Evolutionary conservation across 768 basidiomycete species (phyloP).

Genomic region (Leccinellum albellum): DNA sequence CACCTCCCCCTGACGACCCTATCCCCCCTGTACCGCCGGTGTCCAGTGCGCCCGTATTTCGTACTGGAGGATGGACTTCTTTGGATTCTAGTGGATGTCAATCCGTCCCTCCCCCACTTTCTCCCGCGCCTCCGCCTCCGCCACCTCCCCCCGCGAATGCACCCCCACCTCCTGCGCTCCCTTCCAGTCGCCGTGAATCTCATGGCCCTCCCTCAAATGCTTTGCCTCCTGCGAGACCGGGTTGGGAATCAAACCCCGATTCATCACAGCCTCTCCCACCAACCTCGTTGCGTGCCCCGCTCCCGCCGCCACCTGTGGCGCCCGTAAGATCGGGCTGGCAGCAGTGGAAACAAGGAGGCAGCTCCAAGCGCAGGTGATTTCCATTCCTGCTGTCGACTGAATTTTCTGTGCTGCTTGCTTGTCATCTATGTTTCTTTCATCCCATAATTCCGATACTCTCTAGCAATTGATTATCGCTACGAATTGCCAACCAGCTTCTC

Average conservation of each 20-base stretch:
- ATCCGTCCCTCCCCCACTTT: conserved; percentile 19
- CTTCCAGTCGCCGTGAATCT: conserved; percentile 7
- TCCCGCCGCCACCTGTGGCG: conserved; percentile 19
- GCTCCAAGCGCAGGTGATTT: conserved; percentile 20
- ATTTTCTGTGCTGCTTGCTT: neutral
- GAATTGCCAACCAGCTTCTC: neutral
- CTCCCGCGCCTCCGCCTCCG: conserved; percentile 13
- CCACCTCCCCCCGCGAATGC: conserved; percentile 10
- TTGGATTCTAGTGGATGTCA: conserved; percentile 49
- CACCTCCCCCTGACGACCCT: conserved; percentile 12
- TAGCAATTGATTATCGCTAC: conserved; percentile 14
- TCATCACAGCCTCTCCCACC: conserved; percentile 5
- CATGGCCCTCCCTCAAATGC: conserved; percentile 7
- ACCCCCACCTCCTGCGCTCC: neutral
- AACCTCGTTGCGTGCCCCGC: conserved; percentile 10
- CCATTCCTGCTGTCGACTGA: neutral
- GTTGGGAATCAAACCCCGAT: conserved; percentile 1
- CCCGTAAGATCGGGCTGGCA: conserved; percentile 49
- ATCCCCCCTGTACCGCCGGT: conserved; percentile 11
- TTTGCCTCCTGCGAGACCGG: conserved; percentile 3
- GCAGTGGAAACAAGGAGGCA: conserved; percentile 38
- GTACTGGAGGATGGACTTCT: conserved; percentile 64
- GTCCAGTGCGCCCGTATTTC: conserved; percentile 44
- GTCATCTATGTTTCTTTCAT: conserved; percentile 2
- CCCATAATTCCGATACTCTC: neutral